Evolutionary conservation across 805 yeast genomes (phyloP).

Genomic region (Candida taoyuanica): DNA sequence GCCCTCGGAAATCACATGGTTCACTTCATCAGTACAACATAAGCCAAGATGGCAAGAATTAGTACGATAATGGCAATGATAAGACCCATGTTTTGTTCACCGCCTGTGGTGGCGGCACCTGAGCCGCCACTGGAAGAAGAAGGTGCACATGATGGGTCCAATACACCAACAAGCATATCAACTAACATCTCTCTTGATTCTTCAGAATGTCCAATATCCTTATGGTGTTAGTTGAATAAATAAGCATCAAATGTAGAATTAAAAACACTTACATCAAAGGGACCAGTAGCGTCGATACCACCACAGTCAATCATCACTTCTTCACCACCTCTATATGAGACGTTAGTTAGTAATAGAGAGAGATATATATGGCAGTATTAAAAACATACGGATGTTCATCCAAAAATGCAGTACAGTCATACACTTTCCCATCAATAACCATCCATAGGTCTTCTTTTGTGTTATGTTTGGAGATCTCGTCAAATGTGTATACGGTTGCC

Average conservation of each 20-base stretch:
- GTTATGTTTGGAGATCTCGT: conserved; percentile 69
- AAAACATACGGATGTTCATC: conserved; percentile 56
- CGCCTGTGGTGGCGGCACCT: conserved; percentile 14
- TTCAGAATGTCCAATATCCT: conserved; percentile 95
- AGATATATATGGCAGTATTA: too few species aligned
- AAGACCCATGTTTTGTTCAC: conserved; percentile 24
- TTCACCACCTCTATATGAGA: conserved; percentile 79
- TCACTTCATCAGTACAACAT: conserved; percentile 13
- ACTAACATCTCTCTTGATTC: conserved; percentile 81
- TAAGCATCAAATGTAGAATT: too few species aligned
- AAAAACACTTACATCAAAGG: conserved; percentile 52
- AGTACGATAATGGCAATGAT: conserved; percentile 20
- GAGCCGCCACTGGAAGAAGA: conserved; percentile 17
- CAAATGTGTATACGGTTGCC: conserved; percentile 53
- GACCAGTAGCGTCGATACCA: conserved; percentile 79
- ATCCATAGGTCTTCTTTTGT: conserved; percentile 81
- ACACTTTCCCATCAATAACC: conserved; percentile 77
- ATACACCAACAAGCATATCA: conserved; percentile 68
- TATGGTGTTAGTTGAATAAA: conserved; percentile 22
- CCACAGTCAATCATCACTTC: conserved; percentile 80
- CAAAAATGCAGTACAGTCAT: conserved; percentile 45
- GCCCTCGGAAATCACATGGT: conserved; percentile 1
- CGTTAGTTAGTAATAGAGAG: too few species aligned
- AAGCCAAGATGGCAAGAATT: conserved; percentile 21
- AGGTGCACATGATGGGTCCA: conserved; percentile 55